Conservation (phyloP, 371 early-diverging fungal genomes). For the Apophysomyces ossiformis region DNA sequence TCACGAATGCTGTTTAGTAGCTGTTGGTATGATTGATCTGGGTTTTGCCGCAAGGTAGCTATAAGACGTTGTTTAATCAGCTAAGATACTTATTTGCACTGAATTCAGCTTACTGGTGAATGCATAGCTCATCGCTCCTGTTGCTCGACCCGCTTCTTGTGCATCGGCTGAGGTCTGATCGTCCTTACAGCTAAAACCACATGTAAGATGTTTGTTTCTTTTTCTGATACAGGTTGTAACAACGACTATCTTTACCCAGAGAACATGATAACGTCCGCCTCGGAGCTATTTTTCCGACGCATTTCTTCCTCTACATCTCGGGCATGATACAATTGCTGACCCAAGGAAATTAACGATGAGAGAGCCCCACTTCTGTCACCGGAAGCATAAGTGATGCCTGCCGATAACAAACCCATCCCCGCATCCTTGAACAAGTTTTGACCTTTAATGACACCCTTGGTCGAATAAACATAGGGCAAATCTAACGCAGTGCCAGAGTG, state of each 20-base stretch:
- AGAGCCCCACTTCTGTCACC: conserved; percentile 51
- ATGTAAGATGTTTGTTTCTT: too few species aligned
- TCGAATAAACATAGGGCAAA: conserved; percentile 83
- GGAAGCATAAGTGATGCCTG: conserved; percentile 58
- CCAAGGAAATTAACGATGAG: conserved; percentile 50
- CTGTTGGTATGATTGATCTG: conserved; percentile 74
- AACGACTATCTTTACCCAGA: conserved; percentile 57
- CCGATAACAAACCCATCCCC: conserved; percentile 48
- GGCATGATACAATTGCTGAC: conserved; percentile 46
- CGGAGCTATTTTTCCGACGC: conserved; percentile 48
- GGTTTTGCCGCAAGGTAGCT: conserved; percentile 62
- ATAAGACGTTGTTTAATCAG: not conserved
- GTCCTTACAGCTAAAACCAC: conserved; percentile 72
- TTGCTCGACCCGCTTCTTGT: conserved; percentile 50
- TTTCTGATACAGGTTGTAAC: too few species aligned
- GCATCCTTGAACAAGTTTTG: conserved; percentile 54
- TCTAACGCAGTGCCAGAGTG: conserved; percentile 88
- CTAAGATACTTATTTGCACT: not conserved
- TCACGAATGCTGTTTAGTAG: conserved; percentile 75
- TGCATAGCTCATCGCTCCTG: conserved; percentile 90
- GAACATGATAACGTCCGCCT: conserved; percentile 87
- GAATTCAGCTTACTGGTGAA: conserved; percentile 52
- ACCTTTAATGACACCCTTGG: conserved; percentile 67
- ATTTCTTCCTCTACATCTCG: conserved; percentile 43
- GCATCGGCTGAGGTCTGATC: conserved; percentile 91